phyloP scores from a whole-genome alignment of 108 stramenopile genomes.

The Nitzschia inconspicua region DNA sequence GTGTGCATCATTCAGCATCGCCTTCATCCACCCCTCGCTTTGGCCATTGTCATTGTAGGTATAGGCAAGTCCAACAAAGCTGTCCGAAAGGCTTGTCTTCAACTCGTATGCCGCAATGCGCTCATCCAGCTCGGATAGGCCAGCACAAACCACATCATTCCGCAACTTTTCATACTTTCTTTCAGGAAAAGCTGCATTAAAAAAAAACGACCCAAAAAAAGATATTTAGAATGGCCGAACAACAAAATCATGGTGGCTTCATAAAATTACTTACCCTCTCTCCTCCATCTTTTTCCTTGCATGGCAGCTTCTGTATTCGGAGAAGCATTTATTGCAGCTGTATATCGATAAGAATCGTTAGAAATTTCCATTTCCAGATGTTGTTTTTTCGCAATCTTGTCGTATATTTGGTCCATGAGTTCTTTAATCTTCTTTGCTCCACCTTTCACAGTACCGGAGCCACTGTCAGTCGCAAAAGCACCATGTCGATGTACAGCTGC shows the following conservation, averaged over 20 bases:
- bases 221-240: not conserved
- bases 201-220: not conserved
- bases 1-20: conserved; percentile 52
- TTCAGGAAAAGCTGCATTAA: conserved; percentile 67
- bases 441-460: conserved; percentile 48
- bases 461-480: conserved; percentile 19
- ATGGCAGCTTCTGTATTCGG: conserved; percentile 71
- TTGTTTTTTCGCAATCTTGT: conserved; percentile 51
- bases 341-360: conserved; percentile 53
- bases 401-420: conserved; percentile 57
- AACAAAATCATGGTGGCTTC: not conserved
- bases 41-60: conserved; percentile 78
- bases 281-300: conserved; percentile 58
- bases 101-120: conserved; percentile 73
- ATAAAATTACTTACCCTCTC: conserved; percentile 16
- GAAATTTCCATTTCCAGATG: conserved; percentile 52
- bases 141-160: conserved; percentile 70
- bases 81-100: conserved; percentile 62
- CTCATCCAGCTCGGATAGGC: conserved; percentile 75
- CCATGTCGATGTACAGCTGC: conserved; percentile 50
- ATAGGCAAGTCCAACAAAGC: conserved; percentile 80
- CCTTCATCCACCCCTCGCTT: conserved; percentile 89
- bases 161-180: conserved; percentile 67
- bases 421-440: conserved; percentile 62
- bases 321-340: conserved; percentile 33